Evolutionary conservation across 1,284 basidiomycete species (phyloP).

Genomic region (Irpex sp.): DNA sequence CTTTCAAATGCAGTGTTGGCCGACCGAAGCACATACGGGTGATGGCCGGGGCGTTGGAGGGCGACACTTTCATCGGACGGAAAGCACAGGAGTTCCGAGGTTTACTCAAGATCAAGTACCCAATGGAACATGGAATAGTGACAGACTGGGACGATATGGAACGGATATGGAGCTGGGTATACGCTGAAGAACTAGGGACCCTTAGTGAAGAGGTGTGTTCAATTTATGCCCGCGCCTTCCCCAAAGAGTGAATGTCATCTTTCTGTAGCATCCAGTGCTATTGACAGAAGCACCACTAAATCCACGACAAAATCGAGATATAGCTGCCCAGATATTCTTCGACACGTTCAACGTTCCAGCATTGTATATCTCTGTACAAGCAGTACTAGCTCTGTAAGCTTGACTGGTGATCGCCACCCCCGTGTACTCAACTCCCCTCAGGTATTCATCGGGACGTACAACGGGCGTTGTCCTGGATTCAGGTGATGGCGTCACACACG

Average conservation of each 20-base stretch:
- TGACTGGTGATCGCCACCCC: not conserved
- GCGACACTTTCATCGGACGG: conserved; percentile 90
- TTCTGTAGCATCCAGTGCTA: conserved; percentile 85
- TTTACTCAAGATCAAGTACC: conserved; percentile 94
- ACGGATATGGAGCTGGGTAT: conserved; percentile 96
- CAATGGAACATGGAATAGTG: conserved; percentile 95
- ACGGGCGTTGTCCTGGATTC: conserved; percentile 99
- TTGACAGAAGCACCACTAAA: conserved; percentile 95
- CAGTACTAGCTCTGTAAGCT: conserved; percentile 89
- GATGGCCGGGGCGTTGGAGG: conserved; percentile 94
- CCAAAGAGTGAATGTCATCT: conserved; percentile 5
- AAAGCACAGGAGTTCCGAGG: conserved; percentile 93
- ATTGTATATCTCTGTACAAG: conserved; percentile 95
- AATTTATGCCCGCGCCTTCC: not conserved
- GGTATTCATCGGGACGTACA: conserved; percentile 98
- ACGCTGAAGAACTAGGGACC: conserved; percentile 91
- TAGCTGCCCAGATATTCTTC: conserved; percentile 97
- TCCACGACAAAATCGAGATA: conserved; percentile 90
- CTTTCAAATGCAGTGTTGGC: conserved; percentile 64
- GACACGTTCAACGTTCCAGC: conserved; percentile 99
- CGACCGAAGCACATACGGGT: conserved; percentile 94
- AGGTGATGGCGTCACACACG: conserved; percentile 98
- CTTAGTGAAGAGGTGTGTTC: conserved; percentile 85
- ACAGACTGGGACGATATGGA: conserved; percentile 99
- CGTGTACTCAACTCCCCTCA: conserved; percentile 31